Evolutionary conservation across 345 rosid species (phyloP), one percentile per base, ranked within the genome.

Genomic region (Acer yangbiense): DNA sequence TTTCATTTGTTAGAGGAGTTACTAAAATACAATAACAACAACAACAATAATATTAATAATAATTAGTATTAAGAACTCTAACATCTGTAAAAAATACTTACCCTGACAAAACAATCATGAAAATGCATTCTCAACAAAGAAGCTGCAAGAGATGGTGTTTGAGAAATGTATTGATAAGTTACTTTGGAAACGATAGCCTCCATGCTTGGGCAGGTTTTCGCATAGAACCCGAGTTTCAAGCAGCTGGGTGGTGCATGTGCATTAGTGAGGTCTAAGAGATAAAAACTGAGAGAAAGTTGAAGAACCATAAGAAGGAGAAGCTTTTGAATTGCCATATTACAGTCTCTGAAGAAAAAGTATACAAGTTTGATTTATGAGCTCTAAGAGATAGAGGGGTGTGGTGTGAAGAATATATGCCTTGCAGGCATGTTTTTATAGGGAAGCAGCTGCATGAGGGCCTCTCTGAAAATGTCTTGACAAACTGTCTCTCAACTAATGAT

Each of bases 81-180:
- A 50, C 16, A 57, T n/a, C n/a, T 21, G 17, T n/a, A 60, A 60
- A 50, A 60, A 64, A 46, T 4, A 4, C 83, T 65, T 83, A 86
- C 89, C 79, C 88, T 57, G 27, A 86, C 87, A 50, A 88, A 88
- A 58, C 89, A 88, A 76, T 88, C 90, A 84, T 88, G 90, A 41
- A 88, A 86, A 81, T 86, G 68, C 89, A 86, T 65, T 76, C 91
- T 84, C 12, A 88, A 72, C 54, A 88, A 58, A 1, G 84, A 50
- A 0, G 91, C 85, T 7, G 89, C 89, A 76, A 86, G 86, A 70
- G 84, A 82, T 3, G 77, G 77, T 72, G 82, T 74, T 25, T 65
- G 68, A 10, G 88, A 80, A 64, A 84, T 85, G 82, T 62, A 71
- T 1, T 68, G 73, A 10, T 23, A 2, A 23, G 87, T 72, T 10